Evolutionary conservation across 352 stramenopile genomes (phyloP).

Genomic region (Phytopythium vexans): DNA sequence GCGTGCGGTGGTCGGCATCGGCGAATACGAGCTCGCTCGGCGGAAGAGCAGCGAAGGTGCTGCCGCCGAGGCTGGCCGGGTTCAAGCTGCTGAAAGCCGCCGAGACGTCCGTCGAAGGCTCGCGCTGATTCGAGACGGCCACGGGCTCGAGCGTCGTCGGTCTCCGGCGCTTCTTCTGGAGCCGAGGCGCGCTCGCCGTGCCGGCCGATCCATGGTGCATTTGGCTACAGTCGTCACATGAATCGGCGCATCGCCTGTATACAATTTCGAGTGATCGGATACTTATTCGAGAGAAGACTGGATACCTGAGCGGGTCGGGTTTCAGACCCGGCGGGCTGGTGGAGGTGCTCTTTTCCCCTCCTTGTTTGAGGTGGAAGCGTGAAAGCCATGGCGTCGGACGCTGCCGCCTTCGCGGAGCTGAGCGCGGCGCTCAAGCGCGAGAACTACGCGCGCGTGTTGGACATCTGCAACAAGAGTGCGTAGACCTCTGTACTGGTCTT

Average conservation of each 20-base stretch:
- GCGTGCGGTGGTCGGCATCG: constrained; percentile 1
- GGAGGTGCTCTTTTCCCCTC: too few relatives aligned
- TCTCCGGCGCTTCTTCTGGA: constrained; percentile 1
- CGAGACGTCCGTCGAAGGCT: too few relatives aligned
- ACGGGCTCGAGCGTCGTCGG: constrained; percentile 1
- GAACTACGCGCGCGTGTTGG: constrained; percentile 73
- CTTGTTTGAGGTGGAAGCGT: background rate
- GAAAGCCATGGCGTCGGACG: constrained; percentile 24
- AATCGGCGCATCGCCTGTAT: background rate
- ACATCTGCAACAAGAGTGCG: constrained; percentile 88
- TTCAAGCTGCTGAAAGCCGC: background rate
- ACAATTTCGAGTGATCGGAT: too few relatives aligned
- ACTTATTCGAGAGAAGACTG: too few relatives aligned
- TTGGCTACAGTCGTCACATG: too few relatives aligned
- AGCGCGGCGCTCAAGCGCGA: constrained; percentile 69
- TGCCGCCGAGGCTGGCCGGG: background rate
- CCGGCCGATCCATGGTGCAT: background rate
- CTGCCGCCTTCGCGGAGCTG: constrained; percentile 72
- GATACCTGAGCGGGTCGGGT: too few relatives aligned
- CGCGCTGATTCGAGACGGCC: background rate
- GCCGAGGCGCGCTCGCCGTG: constrained; percentile 3
- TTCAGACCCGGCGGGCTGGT: too few relatives aligned
- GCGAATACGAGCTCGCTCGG: constrained; percentile 5
- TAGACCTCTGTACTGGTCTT: background rate
- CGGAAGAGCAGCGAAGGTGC: background rate